Evolutionary conservation across 208 protist species (phyloP), one percentile per base, ranked within the genome.

Genomic region (Plasmodiophora brassicae): DNA sequence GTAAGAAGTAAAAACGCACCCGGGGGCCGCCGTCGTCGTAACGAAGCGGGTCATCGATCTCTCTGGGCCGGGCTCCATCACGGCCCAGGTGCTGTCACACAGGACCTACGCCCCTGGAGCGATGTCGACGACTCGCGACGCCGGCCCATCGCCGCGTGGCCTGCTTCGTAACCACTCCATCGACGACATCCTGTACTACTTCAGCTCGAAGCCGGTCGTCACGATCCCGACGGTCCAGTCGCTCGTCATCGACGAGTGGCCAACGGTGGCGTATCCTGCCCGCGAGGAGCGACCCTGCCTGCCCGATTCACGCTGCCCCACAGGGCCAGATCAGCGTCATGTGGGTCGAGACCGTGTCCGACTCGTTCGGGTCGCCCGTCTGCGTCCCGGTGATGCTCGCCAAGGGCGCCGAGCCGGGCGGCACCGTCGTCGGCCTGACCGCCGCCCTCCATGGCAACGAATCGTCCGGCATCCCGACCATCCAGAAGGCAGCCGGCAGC

Each of bases 391-490:
- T 86, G 10, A 54, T 86, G 45, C 22, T 86, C 5, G 83, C 83
- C 8, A 86, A 86, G 41, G 83, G 83, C 10, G 20, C 83, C 28
- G 41, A 41, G 39, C 83, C 83, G n/a, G n/a, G n/a, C 1, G 83
- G 83, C 1, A 45, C 38, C 20, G 83, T 86, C 20, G 83, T 86
- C 44, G 83, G 83, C 25, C 38, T 86, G 39, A 53, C 45, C 22
- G 83, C 83, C 83, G 83, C 83, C 25, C 1, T 86, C 20, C 83
- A 86, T n/a, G 83, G 83, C 28, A 53, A 86, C 32, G 83, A 86
- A n/a, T 22, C 41, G 20, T 5, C 65, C n/a, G 65, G 65, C 14
- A 78, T 78, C 41, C 65, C 65, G n/a, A 78, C 65, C 5, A 78
- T 78, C n/a, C 65, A 78, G 65, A 78, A n/a, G n/a, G n/a, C n/a